Percentiles rank a stretch among this genome's conserved stretches.
phyloP scores from a whole-genome alignment of 73 alveolate species.

The Halteria grandinella region DNA sequence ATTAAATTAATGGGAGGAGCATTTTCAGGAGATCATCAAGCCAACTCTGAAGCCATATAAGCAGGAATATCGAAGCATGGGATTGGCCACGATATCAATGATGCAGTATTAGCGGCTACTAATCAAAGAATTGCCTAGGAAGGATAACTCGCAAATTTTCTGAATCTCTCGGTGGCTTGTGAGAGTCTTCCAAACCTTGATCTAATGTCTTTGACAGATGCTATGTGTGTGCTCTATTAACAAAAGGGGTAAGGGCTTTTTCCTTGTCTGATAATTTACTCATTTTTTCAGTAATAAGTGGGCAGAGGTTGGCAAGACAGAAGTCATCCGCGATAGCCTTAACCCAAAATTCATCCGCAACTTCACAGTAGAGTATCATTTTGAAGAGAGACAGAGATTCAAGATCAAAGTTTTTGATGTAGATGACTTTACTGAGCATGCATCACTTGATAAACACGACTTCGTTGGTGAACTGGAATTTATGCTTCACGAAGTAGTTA shows the following conservation, averaged over 20 bases:
- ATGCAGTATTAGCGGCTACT: constrained; percentile 60
- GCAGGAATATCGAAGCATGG: too few relatives aligned
- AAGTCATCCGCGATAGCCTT: constrained; percentile 75
- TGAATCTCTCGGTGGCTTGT: constrained; percentile 67
- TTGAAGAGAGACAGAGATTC: constrained; percentile 75
- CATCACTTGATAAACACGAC: constrained; percentile 59
- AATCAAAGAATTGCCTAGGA: constrained; percentile 13
- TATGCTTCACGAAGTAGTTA: constrained; percentile 72
- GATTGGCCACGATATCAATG: constrained; percentile 43
- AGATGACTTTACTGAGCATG: constrained; percentile 70
- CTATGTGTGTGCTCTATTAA: constrained; percentile 61
- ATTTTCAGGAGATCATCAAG: too few relatives aligned
- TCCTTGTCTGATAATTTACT: neutral
- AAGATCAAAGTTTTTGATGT: constrained; percentile 71
- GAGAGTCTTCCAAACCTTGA: constrained; percentile 75
- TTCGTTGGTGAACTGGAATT: constrained; percentile 76
- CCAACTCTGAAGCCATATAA: too few relatives aligned
- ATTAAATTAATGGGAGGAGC: too few relatives aligned
- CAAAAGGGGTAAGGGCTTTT: constrained; percentile 62
- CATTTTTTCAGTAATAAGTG: constrained; percentile 59
- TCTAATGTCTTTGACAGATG: constrained; percentile 70
- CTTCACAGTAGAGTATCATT: constrained; percentile 72
- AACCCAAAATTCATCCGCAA: constrained; percentile 80
- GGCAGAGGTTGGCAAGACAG: constrained; percentile 85
- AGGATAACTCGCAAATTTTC: constrained; percentile 6